Conservation (phyloP, 345 rosid genomes). For the Hevea brasiliensis region DNA sequence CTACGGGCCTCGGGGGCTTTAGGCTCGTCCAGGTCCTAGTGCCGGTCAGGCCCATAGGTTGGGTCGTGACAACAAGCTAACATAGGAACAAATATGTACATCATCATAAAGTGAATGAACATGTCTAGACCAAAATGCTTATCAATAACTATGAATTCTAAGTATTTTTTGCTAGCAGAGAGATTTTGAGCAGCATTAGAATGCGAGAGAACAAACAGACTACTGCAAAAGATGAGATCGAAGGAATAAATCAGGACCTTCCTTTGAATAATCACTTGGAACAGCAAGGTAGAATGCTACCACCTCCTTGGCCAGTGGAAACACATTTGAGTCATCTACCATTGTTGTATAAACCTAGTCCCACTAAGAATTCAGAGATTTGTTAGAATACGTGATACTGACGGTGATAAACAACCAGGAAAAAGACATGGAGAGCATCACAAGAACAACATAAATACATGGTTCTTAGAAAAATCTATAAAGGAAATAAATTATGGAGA, state of each 20-base stretch:
- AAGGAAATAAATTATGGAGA: no score
- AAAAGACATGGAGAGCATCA: no score
- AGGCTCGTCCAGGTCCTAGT: no score
- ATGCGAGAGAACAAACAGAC: background rate
- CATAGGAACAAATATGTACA: slow-evolving; percentile 9
- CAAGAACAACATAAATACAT: no score
- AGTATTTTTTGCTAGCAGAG: background rate
- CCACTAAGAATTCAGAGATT: background rate
- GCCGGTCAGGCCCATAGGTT: no score
- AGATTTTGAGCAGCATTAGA: background rate
- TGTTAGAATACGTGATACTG: background rate
- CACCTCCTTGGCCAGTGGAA: background rate
- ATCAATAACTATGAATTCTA: background rate
- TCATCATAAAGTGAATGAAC: background rate
- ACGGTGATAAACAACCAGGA: background rate
- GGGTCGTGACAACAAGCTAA: no score
- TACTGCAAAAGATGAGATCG: background rate
- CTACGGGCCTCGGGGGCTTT: no score
- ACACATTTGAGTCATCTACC: background rate
- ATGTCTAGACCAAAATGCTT: slow-evolving; percentile 8
- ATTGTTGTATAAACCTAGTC: background rate
- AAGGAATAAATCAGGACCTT: slow-evolving; percentile 5
- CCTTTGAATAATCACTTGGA: background rate
- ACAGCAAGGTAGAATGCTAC: background rate
- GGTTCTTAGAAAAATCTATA: no score